Percentiles rank a stretch among this genome's conserved stretches.
Evolutionary conservation across 345 rosid genomes (phyloP).

Genomic region (Angophora floribunda): DNA sequence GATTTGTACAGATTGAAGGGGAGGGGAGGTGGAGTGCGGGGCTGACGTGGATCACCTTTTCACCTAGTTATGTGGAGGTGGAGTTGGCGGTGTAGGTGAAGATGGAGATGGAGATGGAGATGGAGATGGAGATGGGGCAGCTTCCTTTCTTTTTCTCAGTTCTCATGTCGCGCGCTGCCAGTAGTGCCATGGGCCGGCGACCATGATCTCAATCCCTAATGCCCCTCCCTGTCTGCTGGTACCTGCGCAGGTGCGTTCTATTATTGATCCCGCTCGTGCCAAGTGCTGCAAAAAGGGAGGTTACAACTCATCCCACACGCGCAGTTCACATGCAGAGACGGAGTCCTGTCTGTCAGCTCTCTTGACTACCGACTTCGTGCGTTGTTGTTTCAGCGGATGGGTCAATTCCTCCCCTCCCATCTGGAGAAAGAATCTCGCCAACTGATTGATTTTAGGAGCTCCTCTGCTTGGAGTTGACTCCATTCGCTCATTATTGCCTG

Average conservation of each 20-base stretch:
- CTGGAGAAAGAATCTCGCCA: not conserved
- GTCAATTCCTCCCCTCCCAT: not conserved
- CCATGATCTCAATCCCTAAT: not conserved
- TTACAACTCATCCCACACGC: not conserved
- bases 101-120: not conserved
- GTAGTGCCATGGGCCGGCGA: slow-evolving; percentile 1
- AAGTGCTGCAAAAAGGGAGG: not conserved
- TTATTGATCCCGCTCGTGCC: not conserved
- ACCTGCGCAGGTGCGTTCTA: not conserved
- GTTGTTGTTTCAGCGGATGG: not conserved
- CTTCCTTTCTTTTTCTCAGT: not conserved
- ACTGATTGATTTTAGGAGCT: not conserved
- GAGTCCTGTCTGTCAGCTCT: not conserved
- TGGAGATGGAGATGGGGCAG: not conserved
- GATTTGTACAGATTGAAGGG: not conserved
- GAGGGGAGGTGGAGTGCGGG: not conserved
- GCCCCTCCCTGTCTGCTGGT: slow-evolving; percentile 1
- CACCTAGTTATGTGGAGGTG: not conserved
- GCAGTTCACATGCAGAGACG: not conserved
- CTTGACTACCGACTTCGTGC: not conserved
- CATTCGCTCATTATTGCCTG: not conserved
- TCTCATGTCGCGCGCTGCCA: slow-evolving; percentile 11
- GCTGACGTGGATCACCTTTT: not conserved
- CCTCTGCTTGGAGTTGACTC: not conserved
- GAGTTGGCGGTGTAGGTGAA: no score